These are phyloP conservation scores for Nitzschia palea DNA, from an alignment of 108 stramenopile species.

Conservation along the genomic window DNA sequence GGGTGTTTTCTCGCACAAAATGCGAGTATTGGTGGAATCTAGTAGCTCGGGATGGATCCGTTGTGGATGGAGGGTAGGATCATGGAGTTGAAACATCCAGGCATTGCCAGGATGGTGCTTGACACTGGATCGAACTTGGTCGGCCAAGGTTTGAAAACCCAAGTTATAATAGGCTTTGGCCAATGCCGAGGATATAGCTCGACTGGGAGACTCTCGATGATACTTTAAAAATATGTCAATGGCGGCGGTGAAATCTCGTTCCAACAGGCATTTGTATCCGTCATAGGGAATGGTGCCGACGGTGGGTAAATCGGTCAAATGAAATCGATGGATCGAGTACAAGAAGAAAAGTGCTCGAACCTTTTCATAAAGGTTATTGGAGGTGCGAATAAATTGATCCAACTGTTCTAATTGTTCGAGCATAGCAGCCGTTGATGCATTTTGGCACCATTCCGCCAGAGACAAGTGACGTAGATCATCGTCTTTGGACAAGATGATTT, in stretches of 20 bases:
- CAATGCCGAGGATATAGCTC: slow-evolving; percentile 50
- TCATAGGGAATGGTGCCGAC: slow-evolving; percentile 29
- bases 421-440: background rate
- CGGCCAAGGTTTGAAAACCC: slow-evolving; percentile 58
- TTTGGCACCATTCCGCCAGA: slow-evolving; percentile 16
- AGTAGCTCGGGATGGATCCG: slow-evolving; percentile 20
- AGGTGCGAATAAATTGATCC: slow-evolving; percentile 18
- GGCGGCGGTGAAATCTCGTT: slow-evolving; percentile 45
- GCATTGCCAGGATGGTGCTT: slow-evolving; percentile 50
- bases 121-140: slow-evolving; percentile 51
- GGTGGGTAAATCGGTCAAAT: slow-evolving; percentile 22
- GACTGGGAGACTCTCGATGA: background rate
- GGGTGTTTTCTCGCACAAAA: slow-evolving; percentile 53
- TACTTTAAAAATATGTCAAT: slow-evolving; percentile 44
- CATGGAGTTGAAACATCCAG: slow-evolving; percentile 49
- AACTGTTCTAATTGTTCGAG: slow-evolving; percentile 15
- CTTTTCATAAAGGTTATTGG: slow-evolving; percentile 37
- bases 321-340: slow-evolving; percentile 57
- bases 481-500: slow-evolving; percentile 26
- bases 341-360: slow-evolving; percentile 46
- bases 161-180: slow-evolving; percentile 52
- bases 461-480: slow-evolving; percentile 8
- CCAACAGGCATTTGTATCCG: slow-evolving; percentile 42
- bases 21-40: background rate
- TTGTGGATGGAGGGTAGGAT: slow-evolving; percentile 1